Evolutionary conservation across 345 rosid genomes (phyloP).

Genomic region (Cardamine chenopodiifolia): DNA sequence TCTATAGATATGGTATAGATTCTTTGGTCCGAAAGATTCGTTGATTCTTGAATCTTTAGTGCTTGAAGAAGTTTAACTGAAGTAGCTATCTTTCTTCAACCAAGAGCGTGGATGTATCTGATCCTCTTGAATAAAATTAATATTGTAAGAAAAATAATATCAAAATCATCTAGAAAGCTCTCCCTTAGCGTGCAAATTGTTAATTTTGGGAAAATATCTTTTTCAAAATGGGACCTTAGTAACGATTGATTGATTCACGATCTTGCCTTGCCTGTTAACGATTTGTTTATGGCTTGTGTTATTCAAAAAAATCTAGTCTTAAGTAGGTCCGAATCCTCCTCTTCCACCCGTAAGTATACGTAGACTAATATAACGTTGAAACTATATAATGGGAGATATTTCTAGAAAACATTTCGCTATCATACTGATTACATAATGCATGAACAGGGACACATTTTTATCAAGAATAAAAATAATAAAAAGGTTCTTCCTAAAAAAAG

Average conservation of each 20-base stretch:
- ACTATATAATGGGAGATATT: not conserved
- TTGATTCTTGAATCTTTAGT: slow-evolving; percentile 31
- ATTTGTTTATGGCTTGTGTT: slow-evolving; percentile 20
- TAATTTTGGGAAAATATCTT: slow-evolving; percentile 29
- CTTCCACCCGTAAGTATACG: slow-evolving; percentile 13
- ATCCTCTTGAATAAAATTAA: slow-evolving; percentile 27
- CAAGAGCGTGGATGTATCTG: slow-evolving; percentile 38
- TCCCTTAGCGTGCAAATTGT: slow-evolving; percentile 31
- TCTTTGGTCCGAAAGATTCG: slow-evolving; percentile 36
- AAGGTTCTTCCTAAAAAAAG: not conserved
- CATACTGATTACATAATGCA: not conserved
- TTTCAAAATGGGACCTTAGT: slow-evolving; percentile 30
- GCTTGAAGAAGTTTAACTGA: slow-evolving; percentile 16
- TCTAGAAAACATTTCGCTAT: slow-evolving; percentile 5
- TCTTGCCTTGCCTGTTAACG: not conserved
- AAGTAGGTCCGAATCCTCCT: slow-evolving; percentile 20
- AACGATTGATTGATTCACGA: slow-evolving; percentile 30
- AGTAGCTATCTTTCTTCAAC: slow-evolving; percentile 30
- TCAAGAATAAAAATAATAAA: not conserved
- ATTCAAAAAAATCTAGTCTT: not conserved
- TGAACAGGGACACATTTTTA: slow-evolving; percentile 3
- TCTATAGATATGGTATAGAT: not conserved
- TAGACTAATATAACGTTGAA: slow-evolving; percentile 1
- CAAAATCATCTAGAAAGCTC: slow-evolving; percentile 12
- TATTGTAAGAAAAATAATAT: not conserved